Evolutionary conservation across 2,329 filamentous ascomycete species (phyloP), one percentile per base, ranked within the genome.

Genomic region (Cercospora nicotianae): DNA sequence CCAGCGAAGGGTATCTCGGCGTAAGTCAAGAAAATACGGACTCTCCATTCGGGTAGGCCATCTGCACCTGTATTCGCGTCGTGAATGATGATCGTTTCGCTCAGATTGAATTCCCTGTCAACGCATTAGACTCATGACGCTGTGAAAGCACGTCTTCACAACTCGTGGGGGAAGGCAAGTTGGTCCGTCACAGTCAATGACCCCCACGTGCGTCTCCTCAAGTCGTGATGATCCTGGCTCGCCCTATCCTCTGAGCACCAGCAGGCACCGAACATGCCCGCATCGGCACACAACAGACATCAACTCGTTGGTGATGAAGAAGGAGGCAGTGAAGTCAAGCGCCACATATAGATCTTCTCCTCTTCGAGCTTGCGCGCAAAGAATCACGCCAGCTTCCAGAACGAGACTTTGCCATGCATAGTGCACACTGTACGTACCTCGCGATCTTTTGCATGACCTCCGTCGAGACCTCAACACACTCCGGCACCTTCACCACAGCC

Each of bases 81-180:
- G 70, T 86, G 81, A 18, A 87, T 75, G 69, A 88, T 87, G 26
- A 86, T 83, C 0, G 84, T 86, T 70, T 88, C 86, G 0, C 85
- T 86, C 42, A 86, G 79, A 70, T 87, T 87, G 79, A 87, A 88
- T 70, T 88, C 86, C 33, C 45, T 63, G 8, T 59, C 16, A 31
- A n/a, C 16, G 16, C 16, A 26, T 58, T 16, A 58, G 55, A n/a
- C 30, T 33, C 28, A 58, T 18, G 13, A 10, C 55, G 28, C 28
- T 58, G 16, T 33, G 23, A 3, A 12, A 31, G 16, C 28, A 58
- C 26, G 55, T 16, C 28, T 31, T 58, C 28, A 33, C 26, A 58
- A 8, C 30, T 20, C 16, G 28, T 20, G n/a, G 51, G 23, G 20
- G 51, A n/a, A 26, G 10, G 10, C 45, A 8, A 7, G 5, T 45